Conservation (phyloP, 2,329 filamentous ascomycete species). For the Neophaeococcomyces aloes region DNA sequence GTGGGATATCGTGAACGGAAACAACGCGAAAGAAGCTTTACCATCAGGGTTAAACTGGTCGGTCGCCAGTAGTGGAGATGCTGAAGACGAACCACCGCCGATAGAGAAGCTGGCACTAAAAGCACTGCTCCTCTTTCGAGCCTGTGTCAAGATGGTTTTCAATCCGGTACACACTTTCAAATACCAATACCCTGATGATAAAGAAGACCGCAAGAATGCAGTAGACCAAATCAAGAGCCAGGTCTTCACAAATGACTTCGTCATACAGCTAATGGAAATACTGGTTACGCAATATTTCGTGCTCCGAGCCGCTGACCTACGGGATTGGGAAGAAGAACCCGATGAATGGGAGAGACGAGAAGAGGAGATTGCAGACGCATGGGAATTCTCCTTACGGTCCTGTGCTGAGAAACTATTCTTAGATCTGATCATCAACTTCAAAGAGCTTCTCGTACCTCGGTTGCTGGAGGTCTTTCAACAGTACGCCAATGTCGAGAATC, state of each 20-base stretch:
- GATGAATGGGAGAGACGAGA: constrained; percentile 93
- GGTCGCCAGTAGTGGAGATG: constrained; percentile 34
- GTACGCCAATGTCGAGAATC: constrained; percentile 56
- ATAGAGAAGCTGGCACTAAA: constrained; percentile 73
- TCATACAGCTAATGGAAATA: constrained; percentile 70
- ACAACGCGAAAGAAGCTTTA: constrained; percentile 15
- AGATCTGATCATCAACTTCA: constrained; percentile 82
- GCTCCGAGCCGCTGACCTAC: constrained; percentile 72
- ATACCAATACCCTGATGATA: constrained; percentile 63
- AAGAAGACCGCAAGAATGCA: constrained; percentile 63
- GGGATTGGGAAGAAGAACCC: constrained; percentile 87
- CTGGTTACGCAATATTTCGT: constrained; percentile 82
- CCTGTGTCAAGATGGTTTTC: constrained; percentile 77
- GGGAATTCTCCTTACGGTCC: constrained; percentile 83
- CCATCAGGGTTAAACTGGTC: constrained; percentile 26
- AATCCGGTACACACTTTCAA: constrained; percentile 72
- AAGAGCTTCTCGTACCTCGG: constrained; percentile 65
- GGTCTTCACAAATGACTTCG: constrained; percentile 64
- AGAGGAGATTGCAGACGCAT: constrained; percentile 72
- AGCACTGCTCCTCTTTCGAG: constrained; percentile 68
- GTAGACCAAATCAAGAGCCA: constrained; percentile 59
- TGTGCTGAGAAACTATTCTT: constrained; percentile 91
- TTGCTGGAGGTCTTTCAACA: constrained; percentile 73
- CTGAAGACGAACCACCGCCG: constrained; percentile 44
- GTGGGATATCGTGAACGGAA: constrained; percentile 65